These are phyloP conservation scores for Lumnitzera littorea DNA, from an alignment of 345 rosid genomes.

Conservation along the genomic window DNA sequence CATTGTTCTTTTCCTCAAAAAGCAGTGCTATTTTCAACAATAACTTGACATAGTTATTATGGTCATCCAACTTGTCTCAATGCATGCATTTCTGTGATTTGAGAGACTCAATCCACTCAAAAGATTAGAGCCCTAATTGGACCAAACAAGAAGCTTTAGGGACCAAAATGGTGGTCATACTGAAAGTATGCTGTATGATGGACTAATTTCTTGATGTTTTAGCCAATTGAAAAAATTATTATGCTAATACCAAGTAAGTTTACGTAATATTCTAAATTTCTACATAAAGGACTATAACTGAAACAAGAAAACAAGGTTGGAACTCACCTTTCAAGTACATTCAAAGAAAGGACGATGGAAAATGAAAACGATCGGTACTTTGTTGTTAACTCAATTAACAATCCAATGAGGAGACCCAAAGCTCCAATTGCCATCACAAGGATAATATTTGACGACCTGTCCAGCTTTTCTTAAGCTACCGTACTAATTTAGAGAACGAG, in stretches of 20 bases:
- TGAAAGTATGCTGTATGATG: too few relatives aligned
- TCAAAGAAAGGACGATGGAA: slow-evolving; percentile 34
- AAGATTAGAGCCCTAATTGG: too few relatives aligned
- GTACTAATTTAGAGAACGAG: not conserved
- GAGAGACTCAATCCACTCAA: too few relatives aligned
- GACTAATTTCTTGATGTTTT: too few relatives aligned
- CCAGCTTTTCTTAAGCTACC: not conserved
- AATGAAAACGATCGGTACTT: slow-evolving; percentile 51
- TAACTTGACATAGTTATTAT: not conserved
- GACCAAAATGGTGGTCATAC: too few relatives aligned
- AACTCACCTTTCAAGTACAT: slow-evolving; percentile 43
- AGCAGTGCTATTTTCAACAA: not conserved
- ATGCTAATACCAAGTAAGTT: too few relatives aligned
- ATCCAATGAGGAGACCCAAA: slow-evolving; percentile 68
- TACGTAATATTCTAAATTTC: not conserved
- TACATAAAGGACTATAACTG: not conserved
- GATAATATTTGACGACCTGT: slow-evolving; percentile 75
- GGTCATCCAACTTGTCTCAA: too few relatives aligned
- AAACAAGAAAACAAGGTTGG: not conserved
- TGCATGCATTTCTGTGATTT: too few relatives aligned
- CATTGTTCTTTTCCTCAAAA: not conserved
- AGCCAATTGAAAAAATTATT: too few relatives aligned
- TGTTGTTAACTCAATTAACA: slow-evolving; percentile 61
- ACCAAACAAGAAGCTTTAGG: not conserved
- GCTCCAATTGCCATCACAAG: slow-evolving; percentile 82